A percentile compares a stretch with the other conserved stretches of the same genome.
These are phyloP conservation scores for Cryphonectria naterciae DNA, from an alignment of 2,329 filamentous ascomycete species.

Conservation along the genomic window DNA sequence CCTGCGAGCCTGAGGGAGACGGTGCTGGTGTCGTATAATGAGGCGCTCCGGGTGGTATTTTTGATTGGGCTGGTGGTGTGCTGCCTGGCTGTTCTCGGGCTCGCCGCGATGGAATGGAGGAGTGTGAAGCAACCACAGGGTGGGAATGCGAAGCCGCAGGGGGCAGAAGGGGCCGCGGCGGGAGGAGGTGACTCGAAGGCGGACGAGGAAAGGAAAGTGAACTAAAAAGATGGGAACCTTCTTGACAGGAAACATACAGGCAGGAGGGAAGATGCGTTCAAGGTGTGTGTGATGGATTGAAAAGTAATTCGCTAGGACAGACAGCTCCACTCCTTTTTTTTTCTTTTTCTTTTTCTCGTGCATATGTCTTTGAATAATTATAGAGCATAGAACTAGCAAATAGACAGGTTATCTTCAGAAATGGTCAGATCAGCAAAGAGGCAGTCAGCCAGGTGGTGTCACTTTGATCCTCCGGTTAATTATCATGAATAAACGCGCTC, in stretches of 20 bases:
- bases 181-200: not conserved
- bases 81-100: constrained; percentile 53
- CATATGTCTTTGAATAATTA: too few species aligned
- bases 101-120: constrained; percentile 62
- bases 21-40: constrained; percentile 62
- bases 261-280: not conserved
- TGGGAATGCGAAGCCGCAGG: not conserved
- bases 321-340: not conserved
- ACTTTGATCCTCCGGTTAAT: not conserved
- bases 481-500: not conserved
- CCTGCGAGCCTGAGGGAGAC: constrained; percentile 45
- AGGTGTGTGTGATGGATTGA: not conserved
- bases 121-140: constrained; percentile 32
- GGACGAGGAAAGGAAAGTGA: not conserved
- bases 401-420: not conserved
- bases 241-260: not conserved
- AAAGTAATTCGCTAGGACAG: not conserved
- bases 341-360: too few species aligned
- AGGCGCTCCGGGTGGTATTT: constrained; percentile 56
- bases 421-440: not conserved
- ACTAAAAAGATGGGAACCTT: not conserved
- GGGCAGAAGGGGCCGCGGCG: not conserved
- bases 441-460: not conserved
- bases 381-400: too few species aligned
- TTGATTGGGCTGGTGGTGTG: constrained; percentile 59